Conservation (phyloP, 2,329 filamentous ascomycete genomes). For the Sporothrix pseudoabietina region DNA sequence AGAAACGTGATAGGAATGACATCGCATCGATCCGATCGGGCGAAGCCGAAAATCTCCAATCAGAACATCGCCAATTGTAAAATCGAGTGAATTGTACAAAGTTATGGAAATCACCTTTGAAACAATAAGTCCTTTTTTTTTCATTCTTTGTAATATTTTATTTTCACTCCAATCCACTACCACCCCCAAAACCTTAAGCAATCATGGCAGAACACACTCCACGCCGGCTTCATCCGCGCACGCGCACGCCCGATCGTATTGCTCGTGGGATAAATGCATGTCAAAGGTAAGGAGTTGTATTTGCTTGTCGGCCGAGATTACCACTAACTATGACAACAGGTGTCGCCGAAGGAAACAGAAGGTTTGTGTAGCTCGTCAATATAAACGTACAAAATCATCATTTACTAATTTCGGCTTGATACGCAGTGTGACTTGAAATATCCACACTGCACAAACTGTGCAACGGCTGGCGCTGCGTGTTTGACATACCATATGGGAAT, state of each 20-base stretch:
- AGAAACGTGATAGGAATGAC: background rate
- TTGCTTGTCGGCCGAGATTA: background rate
- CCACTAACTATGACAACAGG: background rate
- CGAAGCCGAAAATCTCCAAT: background rate
- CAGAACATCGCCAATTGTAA: background rate
- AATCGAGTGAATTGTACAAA: background rate
- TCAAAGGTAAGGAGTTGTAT: background rate
- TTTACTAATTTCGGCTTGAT: background rate
- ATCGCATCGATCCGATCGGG: conserved; percentile 6
- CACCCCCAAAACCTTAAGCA: background rate
- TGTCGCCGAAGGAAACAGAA: conserved; percentile 2
- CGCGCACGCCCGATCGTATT: background rate
- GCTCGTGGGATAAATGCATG: conserved; percentile 1
- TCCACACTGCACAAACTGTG: conserved; percentile 1
- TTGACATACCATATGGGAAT: background rate
- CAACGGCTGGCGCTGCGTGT: background rate
- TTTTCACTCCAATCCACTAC: no score
- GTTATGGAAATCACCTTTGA: background rate
- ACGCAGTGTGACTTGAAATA: conserved; percentile 2
- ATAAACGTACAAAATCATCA: background rate
- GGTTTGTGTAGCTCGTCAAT: background rate
- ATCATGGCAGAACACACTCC: background rate
- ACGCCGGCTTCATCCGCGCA: background rate
- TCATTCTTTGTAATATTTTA: background rate
- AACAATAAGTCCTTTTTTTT: background rate